phyloP scores from a whole-genome alignment of 306 rosid genomes.

The Corylus heterophylla region DNA sequence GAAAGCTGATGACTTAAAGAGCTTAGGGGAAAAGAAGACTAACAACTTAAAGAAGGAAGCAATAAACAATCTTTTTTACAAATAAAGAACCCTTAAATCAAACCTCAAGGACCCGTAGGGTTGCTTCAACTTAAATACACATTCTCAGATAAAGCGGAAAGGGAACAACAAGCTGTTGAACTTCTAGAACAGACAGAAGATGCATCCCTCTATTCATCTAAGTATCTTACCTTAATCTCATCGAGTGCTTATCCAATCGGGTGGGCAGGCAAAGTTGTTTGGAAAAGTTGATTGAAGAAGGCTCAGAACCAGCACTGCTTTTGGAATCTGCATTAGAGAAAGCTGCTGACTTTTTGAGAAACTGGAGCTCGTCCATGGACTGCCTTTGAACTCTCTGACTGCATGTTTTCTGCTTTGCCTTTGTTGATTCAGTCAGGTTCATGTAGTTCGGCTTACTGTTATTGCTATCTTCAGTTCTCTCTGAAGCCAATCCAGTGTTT shows the following conservation, averaged over 20 bases:
- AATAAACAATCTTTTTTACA: slow-evolving; percentile 35
- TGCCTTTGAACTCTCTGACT: slow-evolving; percentile 75
- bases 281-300: slow-evolving; percentile 57
- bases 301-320: slow-evolving; percentile 75
- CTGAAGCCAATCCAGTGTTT: slow-evolving; percentile 55
- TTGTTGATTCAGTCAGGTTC: slow-evolving; percentile 84
- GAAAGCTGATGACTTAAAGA: neutral
- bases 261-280: slow-evolving; percentile 58
- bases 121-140: slow-evolving; percentile 23
- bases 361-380: slow-evolving; percentile 93
- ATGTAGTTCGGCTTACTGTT: slow-evolving; percentile 70
- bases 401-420: slow-evolving; percentile 57
- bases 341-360: slow-evolving; percentile 58
- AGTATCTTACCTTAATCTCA: slow-evolving; percentile 40
- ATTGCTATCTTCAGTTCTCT: slow-evolving; percentile 68
- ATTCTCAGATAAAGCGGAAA: slow-evolving; percentile 22
- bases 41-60: neutral
- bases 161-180: slow-evolving; percentile 78
- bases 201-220: slow-evolving; percentile 14
- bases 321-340: slow-evolving; percentile 74
- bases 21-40: neutral
- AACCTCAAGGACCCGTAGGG: slow-evolving; percentile 7
- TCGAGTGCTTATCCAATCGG: slow-evolving; percentile 49
- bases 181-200: slow-evolving; percentile 37
- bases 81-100: slow-evolving; percentile 14